Evolutionary conservation across 768 basidiomycete genomes (phyloP).

Genomic region (Mycena alexandri): DNA sequence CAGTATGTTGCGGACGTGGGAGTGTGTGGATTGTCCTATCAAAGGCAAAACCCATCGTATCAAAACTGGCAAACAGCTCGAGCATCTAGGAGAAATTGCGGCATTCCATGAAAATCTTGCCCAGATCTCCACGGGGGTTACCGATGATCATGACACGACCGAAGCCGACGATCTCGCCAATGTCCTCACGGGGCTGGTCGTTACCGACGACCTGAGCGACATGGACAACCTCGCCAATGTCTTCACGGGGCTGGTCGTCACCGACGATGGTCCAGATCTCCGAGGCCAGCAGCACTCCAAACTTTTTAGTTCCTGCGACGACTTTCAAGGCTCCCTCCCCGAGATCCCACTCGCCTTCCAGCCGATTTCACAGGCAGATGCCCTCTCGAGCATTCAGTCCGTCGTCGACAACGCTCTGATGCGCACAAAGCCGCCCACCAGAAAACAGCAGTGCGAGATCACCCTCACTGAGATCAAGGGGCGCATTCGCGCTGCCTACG

Average conservation of each 20-base stretch:
- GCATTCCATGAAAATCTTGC: too few species aligned
- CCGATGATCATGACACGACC: background rate
- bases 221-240: slow-evolving; percentile 9
- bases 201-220: background rate
- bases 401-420: background rate
- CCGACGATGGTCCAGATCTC: slow-evolving; percentile 27
- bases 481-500: slow-evolving; percentile 22
- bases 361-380: slow-evolving; percentile 20
- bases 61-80: too few species aligned
- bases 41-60: slow-evolving; percentile 8
- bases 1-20: slow-evolving; percentile 19
- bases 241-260: slow-evolving; percentile 17
- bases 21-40: slow-evolving; percentile 28
- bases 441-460: slow-evolving; percentile 25
- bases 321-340: slow-evolving; percentile 22
- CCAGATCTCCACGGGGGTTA: too few species aligned
- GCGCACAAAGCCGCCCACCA: slow-evolving; percentile 21
- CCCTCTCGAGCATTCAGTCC: slow-evolving; percentile 21
- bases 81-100: too few species aligned
- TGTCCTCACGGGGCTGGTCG: too few species aligned
- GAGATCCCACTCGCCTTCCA: slow-evolving; percentile 3
- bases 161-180: background rate
- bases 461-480: slow-evolving; percentile 23
- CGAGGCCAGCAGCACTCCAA: slow-evolving; percentile 30
- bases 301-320: slow-evolving; percentile 31